Conservation (phyloP, 208 protist species). For the Leishmania tropica region DNA sequence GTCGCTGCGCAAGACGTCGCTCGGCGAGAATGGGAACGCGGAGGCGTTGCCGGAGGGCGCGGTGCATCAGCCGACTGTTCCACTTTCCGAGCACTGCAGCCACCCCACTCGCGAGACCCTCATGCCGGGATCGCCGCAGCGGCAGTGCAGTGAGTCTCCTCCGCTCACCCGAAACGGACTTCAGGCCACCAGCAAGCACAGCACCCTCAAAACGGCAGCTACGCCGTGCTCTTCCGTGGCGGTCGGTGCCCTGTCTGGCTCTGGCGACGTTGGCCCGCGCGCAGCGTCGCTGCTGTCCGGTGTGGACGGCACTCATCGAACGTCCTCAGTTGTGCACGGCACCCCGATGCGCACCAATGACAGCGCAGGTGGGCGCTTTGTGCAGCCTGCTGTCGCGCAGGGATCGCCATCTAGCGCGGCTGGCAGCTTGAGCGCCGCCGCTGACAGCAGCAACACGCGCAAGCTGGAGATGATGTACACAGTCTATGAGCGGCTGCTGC, state of each 20-base stretch:
- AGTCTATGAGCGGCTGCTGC: conserved; percentile 31
- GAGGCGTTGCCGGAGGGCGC: neutral
- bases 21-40: neutral
- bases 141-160: neutral
- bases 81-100: neutral
- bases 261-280: neutral
- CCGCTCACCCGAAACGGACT: neutral
- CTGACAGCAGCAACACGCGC: conserved; percentile 22
- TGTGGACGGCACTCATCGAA: neutral
- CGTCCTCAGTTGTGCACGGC: neutral
- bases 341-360: neutral
- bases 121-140: neutral
- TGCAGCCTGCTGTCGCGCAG: neutral
- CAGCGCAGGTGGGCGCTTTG: conserved; percentile 5
- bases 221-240: neutral
- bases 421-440: neutral
- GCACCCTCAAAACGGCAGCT: neutral
- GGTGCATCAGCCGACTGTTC: neutral
- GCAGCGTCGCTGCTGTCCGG: neutral
- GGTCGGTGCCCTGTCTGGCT: neutral
- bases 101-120: neutral
- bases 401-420: neutral
- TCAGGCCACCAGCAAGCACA: neutral
- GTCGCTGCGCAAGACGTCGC: neutral
- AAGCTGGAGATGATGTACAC: conserved; percentile 44